Evolutionary conservation across 2,329 filamentous ascomycete species (phyloP).

Genomic region (Cyphellophora attinorum): DNA sequence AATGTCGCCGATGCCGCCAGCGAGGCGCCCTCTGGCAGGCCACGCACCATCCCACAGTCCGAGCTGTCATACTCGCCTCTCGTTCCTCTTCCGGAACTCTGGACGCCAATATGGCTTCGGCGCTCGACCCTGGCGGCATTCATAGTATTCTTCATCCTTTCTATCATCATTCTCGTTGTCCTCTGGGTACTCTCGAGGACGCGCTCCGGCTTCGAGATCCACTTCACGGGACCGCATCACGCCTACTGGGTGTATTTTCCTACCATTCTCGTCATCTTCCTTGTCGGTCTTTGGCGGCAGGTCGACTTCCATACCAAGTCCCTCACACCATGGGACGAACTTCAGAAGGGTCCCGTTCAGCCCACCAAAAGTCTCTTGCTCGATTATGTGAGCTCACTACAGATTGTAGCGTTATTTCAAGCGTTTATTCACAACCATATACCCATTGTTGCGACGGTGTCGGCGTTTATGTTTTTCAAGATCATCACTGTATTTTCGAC

Average conservation of each 20-base stretch:
- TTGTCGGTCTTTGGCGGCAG: constrained; percentile 22
- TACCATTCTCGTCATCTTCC: constrained; percentile 21
- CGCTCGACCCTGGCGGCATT: constrained; percentile 13
- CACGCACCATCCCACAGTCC: constrained; percentile 1
- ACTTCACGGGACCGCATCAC: constrained; percentile 10
- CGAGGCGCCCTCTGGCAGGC: not conserved
- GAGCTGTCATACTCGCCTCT: not conserved
- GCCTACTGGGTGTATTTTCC: constrained; percentile 18
- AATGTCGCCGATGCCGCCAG: constrained; percentile 9
- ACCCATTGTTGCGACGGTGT: constrained; percentile 21
- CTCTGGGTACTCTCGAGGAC: constrained; percentile 11
- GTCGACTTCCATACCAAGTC: constrained; percentile 24
- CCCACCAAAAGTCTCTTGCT: constrained; percentile 21
- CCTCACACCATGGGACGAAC: constrained; percentile 24
- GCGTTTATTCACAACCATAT: constrained; percentile 24
- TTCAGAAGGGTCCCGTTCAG: constrained; percentile 18
- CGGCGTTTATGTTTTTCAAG: constrained; percentile 22
- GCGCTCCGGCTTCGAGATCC: constrained; percentile 12
- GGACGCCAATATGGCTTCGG: constrained; percentile 18
- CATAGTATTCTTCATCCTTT: constrained; percentile 8
- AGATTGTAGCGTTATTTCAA: constrained; percentile 19
- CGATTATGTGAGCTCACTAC: constrained; percentile 24
- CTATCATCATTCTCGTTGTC: constrained; percentile 13
- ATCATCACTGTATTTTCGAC: constrained; percentile 20
- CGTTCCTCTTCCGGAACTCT: constrained; percentile 9